Evolutionary conservation across 805 yeast species (phyloP).

Genomic region (Yamadazyma scolyti): DNA sequence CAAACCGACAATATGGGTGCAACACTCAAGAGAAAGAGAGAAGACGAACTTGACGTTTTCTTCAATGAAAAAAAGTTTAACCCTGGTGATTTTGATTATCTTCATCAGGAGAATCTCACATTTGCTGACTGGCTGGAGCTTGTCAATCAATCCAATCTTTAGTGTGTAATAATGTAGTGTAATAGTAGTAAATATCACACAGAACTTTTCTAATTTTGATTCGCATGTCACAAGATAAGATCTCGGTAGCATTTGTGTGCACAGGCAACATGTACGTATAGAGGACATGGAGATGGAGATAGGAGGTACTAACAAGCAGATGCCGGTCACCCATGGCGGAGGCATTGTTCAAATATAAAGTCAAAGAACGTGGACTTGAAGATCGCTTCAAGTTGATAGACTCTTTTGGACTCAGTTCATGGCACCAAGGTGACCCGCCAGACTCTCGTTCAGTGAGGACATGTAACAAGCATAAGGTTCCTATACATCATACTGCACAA

Average conservation of each 20-base stretch:
- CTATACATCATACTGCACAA: slow-evolving; percentile 73
- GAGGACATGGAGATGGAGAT: not conserved
- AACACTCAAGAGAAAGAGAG: slow-evolving; percentile 19
- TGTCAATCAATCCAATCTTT: slow-evolving; percentile 3
- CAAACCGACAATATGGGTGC: slow-evolving; percentile 4
- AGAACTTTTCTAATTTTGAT: not conserved
- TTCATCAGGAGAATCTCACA: slow-evolving; percentile 13
- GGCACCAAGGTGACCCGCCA: slow-evolving; percentile 79
- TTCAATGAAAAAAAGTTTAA: slow-evolving; percentile 34
- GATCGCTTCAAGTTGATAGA: slow-evolving; percentile 57
- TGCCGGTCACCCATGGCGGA: slow-evolving; percentile 99
- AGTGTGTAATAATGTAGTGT: not conserved
- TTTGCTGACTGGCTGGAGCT: slow-evolving; percentile 10
- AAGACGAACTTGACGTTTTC: slow-evolving; percentile 31
- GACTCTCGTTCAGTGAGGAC: slow-evolving; percentile 70
- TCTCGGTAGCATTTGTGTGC: slow-evolving; percentile 85
- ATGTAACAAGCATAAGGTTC: slow-evolving; percentile 68
- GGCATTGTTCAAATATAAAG: slow-evolving; percentile 74
- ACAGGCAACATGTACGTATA: slow-evolving; percentile 78
- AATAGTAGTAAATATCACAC: not conserved
- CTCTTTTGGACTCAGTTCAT: slow-evolving; percentile 86
- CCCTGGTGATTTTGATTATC: slow-evolving; percentile 16
- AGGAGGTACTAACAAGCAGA: slow-evolving; percentile 31
- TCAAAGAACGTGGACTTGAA: slow-evolving; percentile 44
- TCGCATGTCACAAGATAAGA: slow-evolving; percentile 1